Base-by-base conservation (phyloP, 1,284 basidiomycete species). In the Grifola frondosa region DNA sequence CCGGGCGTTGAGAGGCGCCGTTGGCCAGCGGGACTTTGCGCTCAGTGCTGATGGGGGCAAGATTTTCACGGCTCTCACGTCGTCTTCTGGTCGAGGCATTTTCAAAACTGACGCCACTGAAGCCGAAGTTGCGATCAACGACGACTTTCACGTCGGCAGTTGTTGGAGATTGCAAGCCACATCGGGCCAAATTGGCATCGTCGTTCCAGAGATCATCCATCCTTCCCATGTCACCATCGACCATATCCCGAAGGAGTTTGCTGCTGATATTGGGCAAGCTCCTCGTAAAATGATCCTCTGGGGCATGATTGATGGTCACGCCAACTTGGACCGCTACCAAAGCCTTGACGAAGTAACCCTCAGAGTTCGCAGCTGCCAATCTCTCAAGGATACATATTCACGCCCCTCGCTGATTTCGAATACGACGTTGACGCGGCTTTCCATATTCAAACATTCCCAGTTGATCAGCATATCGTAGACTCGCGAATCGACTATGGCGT, bases 401-500 rank as follows among this genome's bases (percentile, higher is more conserved):
- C 44, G 11, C 26, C 33, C 6, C 42, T 97, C 44, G 84, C 88
- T 30, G 73, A 75, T 26, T 89, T 96, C 66, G 74, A 75, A 5
- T 98, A 97, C 66, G 85, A 97, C 61, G 71, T 88, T 33, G 63
- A 82, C 31, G 69, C 80, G 8, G 60, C 77, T 2, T 72, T 77
- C 31, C 79, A 88, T 46, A 77, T 95, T 29, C 95, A 98, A 71
- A 94, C 89, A 1, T 97, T 96, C 75, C 73, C 85, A 6, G 81
- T 92, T 4, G 70, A 77, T 0, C 67, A 78, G 38, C 83, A 84
- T 36, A 74, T 93, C 20, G 70, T 69, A 39, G 77, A 78, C 11
- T 69, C 92, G 13, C 81, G 77, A 5, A 72, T 96, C 41, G 88
- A 91, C 60, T 85, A 93, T 55, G 85, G 86, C 1, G 70, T 92